phyloP scores from a whole-genome alignment of 345 rosid genomes.

The Citrus medica region DNA sequence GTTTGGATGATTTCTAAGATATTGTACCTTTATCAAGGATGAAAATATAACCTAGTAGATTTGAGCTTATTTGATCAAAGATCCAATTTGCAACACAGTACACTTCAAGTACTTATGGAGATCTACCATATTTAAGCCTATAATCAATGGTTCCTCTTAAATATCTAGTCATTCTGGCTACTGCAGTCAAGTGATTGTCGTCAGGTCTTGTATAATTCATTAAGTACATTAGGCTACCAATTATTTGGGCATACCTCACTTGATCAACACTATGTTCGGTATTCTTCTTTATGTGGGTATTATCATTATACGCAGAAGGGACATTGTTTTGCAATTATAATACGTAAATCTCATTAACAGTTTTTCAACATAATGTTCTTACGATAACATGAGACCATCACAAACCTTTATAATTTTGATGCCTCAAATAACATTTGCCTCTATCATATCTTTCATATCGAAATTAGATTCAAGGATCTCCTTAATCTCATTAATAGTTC shows the following conservation, averaged over 20 bases:
- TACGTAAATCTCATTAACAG: neutral
- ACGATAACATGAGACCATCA: neutral
- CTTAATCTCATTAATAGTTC: no score
- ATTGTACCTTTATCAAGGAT: neutral
- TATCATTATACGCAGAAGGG: no score
- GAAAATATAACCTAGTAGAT: neutral
- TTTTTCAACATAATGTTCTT: neutral
- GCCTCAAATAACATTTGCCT: no score
- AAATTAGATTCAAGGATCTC: no score
- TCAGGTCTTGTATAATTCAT: neutral
- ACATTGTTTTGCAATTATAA: neutral
- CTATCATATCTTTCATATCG: no score
- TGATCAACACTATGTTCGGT: no score
- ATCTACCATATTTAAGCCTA: neutral
- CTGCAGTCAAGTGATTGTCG: fast-evolving
- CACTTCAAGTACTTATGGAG: neutral
- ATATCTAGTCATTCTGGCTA: neutral
- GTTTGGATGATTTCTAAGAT: neutral
- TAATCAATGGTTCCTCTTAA: neutral
- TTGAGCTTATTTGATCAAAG: no score
- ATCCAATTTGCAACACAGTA: no score
- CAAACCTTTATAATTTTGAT: no score
- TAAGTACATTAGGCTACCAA: neutral
- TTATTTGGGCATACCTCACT: no score
- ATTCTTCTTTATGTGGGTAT: no score